A percentile compares a stretch with the other conserved stretches of the same genome.
Evolutionary conservation across 148 eudicot genomes (phyloP).

Genomic region (Hydrangea macrophylla): DNA sequence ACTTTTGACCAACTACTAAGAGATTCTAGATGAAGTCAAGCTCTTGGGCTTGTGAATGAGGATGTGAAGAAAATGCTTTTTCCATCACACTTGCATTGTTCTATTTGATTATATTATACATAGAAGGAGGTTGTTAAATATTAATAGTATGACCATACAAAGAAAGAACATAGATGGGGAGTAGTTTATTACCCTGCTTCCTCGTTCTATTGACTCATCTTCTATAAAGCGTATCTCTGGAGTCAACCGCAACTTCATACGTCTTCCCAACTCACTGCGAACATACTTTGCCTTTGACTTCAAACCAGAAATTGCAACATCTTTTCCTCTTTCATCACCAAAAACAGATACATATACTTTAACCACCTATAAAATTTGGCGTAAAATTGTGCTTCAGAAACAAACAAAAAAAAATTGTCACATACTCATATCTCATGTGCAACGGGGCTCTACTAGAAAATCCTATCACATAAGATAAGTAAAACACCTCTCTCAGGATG

Average conservation of each 20-base stretch:
- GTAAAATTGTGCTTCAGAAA: constrained; percentile 10
- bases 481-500: neutral
- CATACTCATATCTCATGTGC: no score
- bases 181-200: constrained; percentile 77
- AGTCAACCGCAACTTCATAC: constrained; percentile 87
- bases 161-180: no score
- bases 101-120: no score
- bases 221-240: constrained; percentile 94
- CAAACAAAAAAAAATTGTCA: no score
- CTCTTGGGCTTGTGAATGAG: no score
- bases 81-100: no score
- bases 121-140: no score
- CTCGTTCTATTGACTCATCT: constrained; percentile 89
- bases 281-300: constrained; percentile 91
- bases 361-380: constrained; percentile 62
- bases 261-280: constrained; percentile 72
- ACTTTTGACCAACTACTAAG: no score
- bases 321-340: constrained; percentile 96
- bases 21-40: no score
- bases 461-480: neutral
- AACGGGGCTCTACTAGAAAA: neutral
- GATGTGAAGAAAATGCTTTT: no score
- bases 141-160: no score
- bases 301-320: constrained; percentile 80
- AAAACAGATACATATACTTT: constrained; percentile 93